Evolutionary conservation across 2,329 filamentous ascomycete species (phyloP).

Genomic region (Penicillium fuscoglaucum): DNA sequence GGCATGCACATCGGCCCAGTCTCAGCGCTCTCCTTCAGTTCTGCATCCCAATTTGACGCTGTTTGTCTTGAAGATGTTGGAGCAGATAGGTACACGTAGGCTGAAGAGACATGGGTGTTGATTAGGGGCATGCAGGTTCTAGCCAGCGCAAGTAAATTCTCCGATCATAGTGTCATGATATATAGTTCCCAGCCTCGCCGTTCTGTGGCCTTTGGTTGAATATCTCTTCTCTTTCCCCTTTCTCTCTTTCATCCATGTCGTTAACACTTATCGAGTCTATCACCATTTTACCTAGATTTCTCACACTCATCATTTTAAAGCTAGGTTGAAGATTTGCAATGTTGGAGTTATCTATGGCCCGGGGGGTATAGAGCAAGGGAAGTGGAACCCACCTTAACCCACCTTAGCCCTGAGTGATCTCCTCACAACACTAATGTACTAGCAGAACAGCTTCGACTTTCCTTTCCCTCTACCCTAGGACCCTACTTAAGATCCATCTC

Average conservation of each 20-base stretch:
- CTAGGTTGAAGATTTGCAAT: background rate
- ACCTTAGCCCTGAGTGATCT: background rate
- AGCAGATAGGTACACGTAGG: conserved; percentile 35
- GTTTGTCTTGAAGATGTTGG: conserved; percentile 11
- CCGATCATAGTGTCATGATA: conserved; percentile 9
- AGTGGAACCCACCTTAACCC: background rate
- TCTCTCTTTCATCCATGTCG: background rate
- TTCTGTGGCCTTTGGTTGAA: background rate
- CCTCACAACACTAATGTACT: background rate
- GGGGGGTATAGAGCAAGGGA: background rate
- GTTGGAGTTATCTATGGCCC: background rate
- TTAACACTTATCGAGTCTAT: no score
- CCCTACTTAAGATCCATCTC: background rate
- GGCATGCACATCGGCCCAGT: conserved; percentile 32
- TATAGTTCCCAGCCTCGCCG: conserved; percentile 13
- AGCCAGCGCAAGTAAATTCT: conserved; percentile 16
- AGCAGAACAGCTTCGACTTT: background rate
- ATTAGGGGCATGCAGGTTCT: conserved; percentile 13
- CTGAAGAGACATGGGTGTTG: conserved; percentile 11
- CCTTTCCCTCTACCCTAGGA: no score
- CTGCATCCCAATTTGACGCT: conserved; percentile 23
- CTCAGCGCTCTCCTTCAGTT: conserved; percentile 22
- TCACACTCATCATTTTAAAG: background rate
- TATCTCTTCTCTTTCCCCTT: background rate
- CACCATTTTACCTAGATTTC: background rate